Evolutionary conservation across 2,329 filamentous ascomycete species (phyloP).

Genomic region (Fusarium caatingaense): DNA sequence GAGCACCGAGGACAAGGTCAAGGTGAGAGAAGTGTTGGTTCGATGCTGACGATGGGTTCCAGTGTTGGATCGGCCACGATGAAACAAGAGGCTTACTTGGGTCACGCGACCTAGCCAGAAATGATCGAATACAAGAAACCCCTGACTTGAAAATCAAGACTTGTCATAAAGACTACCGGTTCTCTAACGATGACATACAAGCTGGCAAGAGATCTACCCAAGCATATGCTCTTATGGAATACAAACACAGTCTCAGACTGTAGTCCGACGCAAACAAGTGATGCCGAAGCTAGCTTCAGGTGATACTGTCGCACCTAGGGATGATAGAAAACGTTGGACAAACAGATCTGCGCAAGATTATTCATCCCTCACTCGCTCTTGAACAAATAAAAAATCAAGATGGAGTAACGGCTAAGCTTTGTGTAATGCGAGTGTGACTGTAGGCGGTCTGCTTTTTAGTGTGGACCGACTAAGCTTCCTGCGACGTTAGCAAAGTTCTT

Average conservation of each 20-base stretch:
- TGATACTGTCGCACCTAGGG: not conserved
- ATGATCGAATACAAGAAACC: not conserved
- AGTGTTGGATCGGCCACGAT: not conserved
- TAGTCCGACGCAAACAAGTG: not conserved
- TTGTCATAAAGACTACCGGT: not conserved
- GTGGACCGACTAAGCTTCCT: conserved; percentile 23
- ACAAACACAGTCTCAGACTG: not conserved
- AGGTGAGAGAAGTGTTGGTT: not conserved
- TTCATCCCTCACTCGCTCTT: not conserved
- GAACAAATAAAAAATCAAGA: not conserved
- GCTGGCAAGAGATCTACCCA: not conserved
- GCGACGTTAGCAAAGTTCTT: conserved; percentile 31
- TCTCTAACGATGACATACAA: not conserved
- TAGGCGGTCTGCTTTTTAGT: conserved; percentile 27
- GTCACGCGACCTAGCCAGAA: not conserved
- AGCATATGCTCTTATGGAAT: not conserved
- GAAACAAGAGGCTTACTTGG: not conserved
- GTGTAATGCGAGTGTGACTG: conserved; percentile 8
- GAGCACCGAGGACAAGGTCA: not conserved
- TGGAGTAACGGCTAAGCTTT: conserved; percentile 13
- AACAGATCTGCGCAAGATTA: conserved; percentile 2
- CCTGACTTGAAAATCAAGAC: not conserved
- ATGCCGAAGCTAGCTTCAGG: not conserved
- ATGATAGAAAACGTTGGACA: not conserved
- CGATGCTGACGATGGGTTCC: not conserved